Base-by-base conservation (phyloP, 225 moss, liverwort and hornwort genomes). In the Bryum argenteum region DNA sequence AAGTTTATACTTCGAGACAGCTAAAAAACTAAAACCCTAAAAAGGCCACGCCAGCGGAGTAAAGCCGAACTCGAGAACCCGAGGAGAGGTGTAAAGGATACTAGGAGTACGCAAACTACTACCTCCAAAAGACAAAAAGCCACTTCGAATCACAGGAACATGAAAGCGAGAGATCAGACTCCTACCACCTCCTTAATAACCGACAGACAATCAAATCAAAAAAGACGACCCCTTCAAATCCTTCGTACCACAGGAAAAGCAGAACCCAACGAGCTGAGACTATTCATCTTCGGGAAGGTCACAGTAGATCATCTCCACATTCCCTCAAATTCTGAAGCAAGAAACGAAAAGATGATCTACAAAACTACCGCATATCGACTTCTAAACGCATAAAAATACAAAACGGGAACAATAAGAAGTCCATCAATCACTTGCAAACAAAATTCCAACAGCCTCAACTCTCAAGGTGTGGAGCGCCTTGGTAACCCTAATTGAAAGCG, bases 401-500 rank as follows among this genome's bases (percentile, higher is more conserved):
- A 40, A 28, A 33, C 5, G 33, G 5, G 0, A 33, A 6, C 33
- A 33, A n/a, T 33, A 33, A 4, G 26, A 26, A 26, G 26, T 26
- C 26, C 4, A 26, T 26, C 26, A 26, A 26, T 26, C 26, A 26
- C 26, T 26, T 26, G 26, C 2, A 2, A 4, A 26, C 26, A 26
- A 26, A 26, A 2, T 26, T 26, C 26, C 26, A 26, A 26, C 26
- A 26, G 26, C 2, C 33, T 33, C 33, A 33, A 33, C 7, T 33
- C 33, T 33, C 33, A 33, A 33, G 33, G 7, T 33, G 33, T 6
- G 33, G 4, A 48, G 17, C 38, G 68, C 18, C 23, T 16, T 15
- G 22, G 11, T 37, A 42, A 65, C 76, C 79, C 79, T 83, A 79
- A 69, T 60, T 65, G n/a, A 26, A 59, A 23, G 16, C 15, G n/a